Evolutionary conservation across 1,139 yeast genomes (phyloP), one percentile per base, ranked within the genome.

Genomic region (Kluyveromyces sp.): DNA sequence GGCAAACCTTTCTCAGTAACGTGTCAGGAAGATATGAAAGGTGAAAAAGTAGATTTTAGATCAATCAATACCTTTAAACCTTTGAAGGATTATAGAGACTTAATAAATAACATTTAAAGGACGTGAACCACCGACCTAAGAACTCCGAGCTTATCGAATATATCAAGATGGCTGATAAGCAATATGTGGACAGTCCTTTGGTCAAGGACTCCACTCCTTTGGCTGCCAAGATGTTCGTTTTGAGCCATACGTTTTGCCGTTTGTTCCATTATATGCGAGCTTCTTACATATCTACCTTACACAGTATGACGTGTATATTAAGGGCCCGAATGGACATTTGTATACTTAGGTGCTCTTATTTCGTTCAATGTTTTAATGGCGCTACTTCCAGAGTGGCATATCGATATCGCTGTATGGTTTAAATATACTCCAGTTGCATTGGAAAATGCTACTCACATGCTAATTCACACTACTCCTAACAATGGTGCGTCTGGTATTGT

Each of bases 301-400:
- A 50, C 80, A 82, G 50, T 92, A 92, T 66, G 97, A 92, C 49
- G 72, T 69, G 47, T 87, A 87, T 63, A 83, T 92, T 57, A 83
- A 76, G 45, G 96, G 96, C 33, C 67, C 25, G 78, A 73, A 51
- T 81, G 88, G 88, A 92, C 97, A 0, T 88, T 87, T 66, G 95
- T 92, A 35, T 90, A 80, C 59, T 70, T 88, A 41, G 84, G 95
- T 49, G 67, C 88, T 6, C 74, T 90, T 47, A 66, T 83, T 32
- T 80, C 96, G 5, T 52, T 84, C 48, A 94, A 92, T 63, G 70
- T 82, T 49, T 71, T 92, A 63, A 70, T 92, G 48, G 78, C 92
- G 83, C 77, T 92, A 64, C 79, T 89, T 79, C 97, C 98, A n/a
- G 85, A 85, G 61, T 92, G 99, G 99, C 88, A 83, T 62, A 77